Conservation (phyloP, 352 stramenopile genomes). For the Globisporangium takayamanum region DNA sequence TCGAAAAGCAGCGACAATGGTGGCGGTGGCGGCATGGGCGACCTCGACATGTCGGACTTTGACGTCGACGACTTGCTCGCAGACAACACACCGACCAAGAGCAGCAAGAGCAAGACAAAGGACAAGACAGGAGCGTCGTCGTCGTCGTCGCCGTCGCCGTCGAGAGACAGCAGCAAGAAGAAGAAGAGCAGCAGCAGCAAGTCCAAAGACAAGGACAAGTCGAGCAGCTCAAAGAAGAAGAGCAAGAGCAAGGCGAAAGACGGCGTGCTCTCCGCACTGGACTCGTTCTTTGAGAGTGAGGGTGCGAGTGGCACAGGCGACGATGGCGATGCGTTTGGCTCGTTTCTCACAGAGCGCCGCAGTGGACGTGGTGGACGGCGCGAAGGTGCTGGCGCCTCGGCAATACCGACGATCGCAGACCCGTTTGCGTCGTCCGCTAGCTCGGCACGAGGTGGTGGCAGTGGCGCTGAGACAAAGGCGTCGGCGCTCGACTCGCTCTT, state of each 20-base stretch:
- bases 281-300: constrained; percentile 31
- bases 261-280: constrained; percentile 9
- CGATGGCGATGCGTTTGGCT: constrained; percentile 9
- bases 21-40: constrained; percentile 8
- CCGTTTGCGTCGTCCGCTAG: constrained; percentile 10
- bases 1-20: background rate
- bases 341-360: constrained; percentile 24
- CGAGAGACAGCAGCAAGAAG: constrained; percentile 25
- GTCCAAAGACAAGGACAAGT: constrained; percentile 21
- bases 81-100: constrained; percentile 18
- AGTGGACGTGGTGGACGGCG: constrained; percentile 9
- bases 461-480: background rate
- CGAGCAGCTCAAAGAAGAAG: constrained; percentile 13
- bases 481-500: constrained; percentile 25
- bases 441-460: background rate
- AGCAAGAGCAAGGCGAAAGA: constrained; percentile 39
- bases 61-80: constrained; percentile 44
- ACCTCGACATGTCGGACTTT: constrained; percentile 19
- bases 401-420: constrained; percentile 3
- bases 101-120: constrained; percentile 8
- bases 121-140: constrained; percentile 11
- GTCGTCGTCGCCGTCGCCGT: constrained; percentile 9
- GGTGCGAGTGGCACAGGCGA: background rate
- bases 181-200: constrained; percentile 20
- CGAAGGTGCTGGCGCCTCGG: background rate